phyloP scores from a whole-genome alignment of 352 stramenopile genomes.

The Globisporangium iwayamae region DNA sequence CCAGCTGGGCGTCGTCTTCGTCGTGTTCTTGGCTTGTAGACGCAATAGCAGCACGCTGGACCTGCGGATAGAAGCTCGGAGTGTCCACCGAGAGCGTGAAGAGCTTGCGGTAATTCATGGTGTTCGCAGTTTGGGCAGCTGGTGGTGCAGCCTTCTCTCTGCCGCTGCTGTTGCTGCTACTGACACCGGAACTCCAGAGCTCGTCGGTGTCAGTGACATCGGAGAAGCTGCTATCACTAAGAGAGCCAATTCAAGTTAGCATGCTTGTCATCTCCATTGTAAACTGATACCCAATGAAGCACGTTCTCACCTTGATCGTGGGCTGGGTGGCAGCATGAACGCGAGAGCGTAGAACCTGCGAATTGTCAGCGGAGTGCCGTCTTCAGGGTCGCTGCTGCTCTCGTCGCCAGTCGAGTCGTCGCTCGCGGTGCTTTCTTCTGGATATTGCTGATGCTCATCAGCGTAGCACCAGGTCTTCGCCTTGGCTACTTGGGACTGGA shows the following conservation, averaged over 20 bases:
- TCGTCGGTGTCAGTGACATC: background rate
- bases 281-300: background rate
- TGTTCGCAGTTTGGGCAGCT: background rate
- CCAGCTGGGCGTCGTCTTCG: constrained; percentile 16
- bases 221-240: background rate
- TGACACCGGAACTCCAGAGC: constrained; percentile 1
- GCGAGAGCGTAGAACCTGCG: constrained; percentile 10
- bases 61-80: constrained; percentile 35
- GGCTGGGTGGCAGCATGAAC: background rate
- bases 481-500: background rate
- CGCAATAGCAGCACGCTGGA: too few relatives aligned
- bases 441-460: background rate
- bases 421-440: constrained; percentile 3
- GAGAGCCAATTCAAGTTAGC: background rate
- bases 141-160: background rate
- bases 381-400: constrained; percentile 13
- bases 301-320: constrained; percentile 4
- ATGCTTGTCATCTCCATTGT: background rate
- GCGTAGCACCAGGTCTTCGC: background rate
- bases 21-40: background rate
- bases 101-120: constrained; percentile 20
- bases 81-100: constrained; percentile 36
- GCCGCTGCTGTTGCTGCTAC: background rate
- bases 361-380: background rate
- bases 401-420: constrained; percentile 10